Percentiles rank a stretch among this genome's conserved stretches.
Evolutionary conservation across 192 early-diverging fungal genomes (phyloP).

Genomic region (Mortierella antarctica): DNA sequence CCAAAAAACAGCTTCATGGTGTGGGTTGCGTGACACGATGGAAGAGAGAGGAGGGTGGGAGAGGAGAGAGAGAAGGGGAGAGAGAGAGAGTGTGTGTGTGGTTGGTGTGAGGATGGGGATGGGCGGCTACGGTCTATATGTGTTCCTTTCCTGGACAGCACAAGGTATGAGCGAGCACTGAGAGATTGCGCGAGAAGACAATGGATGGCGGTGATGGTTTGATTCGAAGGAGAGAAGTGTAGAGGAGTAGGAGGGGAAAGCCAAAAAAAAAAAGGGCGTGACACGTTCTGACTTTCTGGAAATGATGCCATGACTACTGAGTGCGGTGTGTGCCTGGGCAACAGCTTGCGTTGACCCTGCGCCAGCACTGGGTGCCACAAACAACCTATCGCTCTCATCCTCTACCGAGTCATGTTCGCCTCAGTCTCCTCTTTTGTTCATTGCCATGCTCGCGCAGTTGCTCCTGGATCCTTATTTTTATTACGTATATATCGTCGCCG

Average conservation of each 20-base stretch:
- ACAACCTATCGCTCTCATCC: too few relatives aligned
- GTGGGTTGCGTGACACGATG: slow-evolving; percentile 1
- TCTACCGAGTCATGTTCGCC: too few relatives aligned
- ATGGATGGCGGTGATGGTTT: neutral
- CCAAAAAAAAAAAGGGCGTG: neutral
- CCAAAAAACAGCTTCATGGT: slow-evolving; percentile 84
- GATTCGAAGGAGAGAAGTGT: neutral
- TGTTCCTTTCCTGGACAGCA: neutral
- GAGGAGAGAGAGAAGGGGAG: neutral
- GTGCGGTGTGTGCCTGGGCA: too few relatives aligned
- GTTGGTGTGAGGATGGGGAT: neutral
- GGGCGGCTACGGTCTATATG: too few relatives aligned
- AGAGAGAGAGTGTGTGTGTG: neutral
- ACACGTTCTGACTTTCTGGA: too few relatives aligned
- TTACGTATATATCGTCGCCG: neutral
- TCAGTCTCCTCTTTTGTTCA: too few relatives aligned
- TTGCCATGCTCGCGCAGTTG: too few relatives aligned
- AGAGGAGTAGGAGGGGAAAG: neutral
- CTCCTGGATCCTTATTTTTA: too few relatives aligned
- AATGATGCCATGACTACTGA: too few relatives aligned
- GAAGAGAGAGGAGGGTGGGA: neutral
- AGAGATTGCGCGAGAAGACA: neutral
- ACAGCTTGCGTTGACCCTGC: too few relatives aligned
- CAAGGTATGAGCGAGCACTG: neutral
- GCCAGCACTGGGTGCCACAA: too few relatives aligned